A percentile compares a stretch with the other conserved stretches of the same genome.
These are phyloP conservation scores for Cyberlindnera petersonii DNA, from an alignment of 805 yeast species.

Conservation along the genomic window DNA sequence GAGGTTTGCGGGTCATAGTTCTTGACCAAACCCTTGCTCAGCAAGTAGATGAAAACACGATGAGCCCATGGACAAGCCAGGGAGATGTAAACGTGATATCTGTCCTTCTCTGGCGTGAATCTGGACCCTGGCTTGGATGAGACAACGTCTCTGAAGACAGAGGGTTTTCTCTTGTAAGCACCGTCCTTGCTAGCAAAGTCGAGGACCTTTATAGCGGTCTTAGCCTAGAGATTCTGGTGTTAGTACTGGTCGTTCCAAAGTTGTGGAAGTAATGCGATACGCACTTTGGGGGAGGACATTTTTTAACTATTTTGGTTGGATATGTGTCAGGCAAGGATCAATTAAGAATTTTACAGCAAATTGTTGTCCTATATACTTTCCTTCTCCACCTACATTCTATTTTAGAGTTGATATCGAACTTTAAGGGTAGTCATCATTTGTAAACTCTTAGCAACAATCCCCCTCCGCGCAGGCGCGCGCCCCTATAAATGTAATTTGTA, in stretches of 20 bases:
- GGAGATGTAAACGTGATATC: slow-evolving; percentile 87
- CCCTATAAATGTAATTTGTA: no score
- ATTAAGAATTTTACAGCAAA: no score
- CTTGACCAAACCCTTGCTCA: slow-evolving; percentile 66
- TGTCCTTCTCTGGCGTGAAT: slow-evolving; percentile 68
- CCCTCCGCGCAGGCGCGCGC: no score
- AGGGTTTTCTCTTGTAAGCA: slow-evolving; percentile 49
- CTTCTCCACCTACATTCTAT: no score
- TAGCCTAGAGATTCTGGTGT: slow-evolving; percentile 4
- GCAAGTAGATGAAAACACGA: slow-evolving; percentile 68
- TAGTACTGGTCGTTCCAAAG: slow-evolving; percentile 1
- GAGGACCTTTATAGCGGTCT: slow-evolving; percentile 35
- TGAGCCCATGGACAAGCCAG: slow-evolving; percentile 97
- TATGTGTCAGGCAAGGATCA: no score
- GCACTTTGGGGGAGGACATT: slow-evolving; percentile 11
- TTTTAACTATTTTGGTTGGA: no score
- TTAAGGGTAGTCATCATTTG: no score
- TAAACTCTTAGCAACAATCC: no score
- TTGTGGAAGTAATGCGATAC: background rate
- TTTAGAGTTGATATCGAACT: no score
- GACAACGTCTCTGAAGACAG: slow-evolving; percentile 62
- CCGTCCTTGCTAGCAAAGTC: slow-evolving; percentile 52
- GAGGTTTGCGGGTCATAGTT: slow-evolving; percentile 33
- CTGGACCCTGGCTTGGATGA: slow-evolving; percentile 53
- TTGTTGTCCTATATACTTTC: no score